A percentile compares a stretch with the other conserved stretches of the same genome.
Conservation (phyloP, 2,329 filamentous ascomycete species). For the Colletotrichum magnum region DNA sequence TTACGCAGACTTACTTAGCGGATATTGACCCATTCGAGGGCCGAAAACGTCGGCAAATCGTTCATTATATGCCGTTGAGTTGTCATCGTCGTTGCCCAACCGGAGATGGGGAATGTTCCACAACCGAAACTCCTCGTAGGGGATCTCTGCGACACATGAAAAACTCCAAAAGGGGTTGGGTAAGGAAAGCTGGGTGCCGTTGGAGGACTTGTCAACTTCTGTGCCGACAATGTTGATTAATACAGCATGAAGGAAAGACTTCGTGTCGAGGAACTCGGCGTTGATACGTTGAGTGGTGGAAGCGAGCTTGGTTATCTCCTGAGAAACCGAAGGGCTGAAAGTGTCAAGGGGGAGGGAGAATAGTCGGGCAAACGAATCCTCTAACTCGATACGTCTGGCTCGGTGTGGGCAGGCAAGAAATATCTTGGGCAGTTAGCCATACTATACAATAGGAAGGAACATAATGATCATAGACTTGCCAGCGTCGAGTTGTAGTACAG, state of each 20-base stretch:
- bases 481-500: slow-evolving; percentile 9
- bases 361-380: slow-evolving; percentile 11
- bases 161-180: background rate
- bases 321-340: background rate
- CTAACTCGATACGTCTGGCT: too few species aligned
- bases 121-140: background rate
- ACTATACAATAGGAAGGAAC: background rate
- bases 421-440: background rate
- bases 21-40: too few species aligned
- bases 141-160: background rate
- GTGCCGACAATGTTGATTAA: slow-evolving; percentile 12
- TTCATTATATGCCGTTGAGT: too few species aligned
- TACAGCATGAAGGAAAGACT: slow-evolving; percentile 7
- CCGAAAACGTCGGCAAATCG: too few species aligned
- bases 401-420: slow-evolving; percentile 28
- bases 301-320: background rate
- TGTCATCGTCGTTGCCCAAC: too few species aligned
- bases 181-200: background rate
- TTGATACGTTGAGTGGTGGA: slow-evolving; percentile 13
- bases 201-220: background rate
- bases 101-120: too few species aligned
- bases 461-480: background rate
- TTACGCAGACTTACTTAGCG: too few species aligned
- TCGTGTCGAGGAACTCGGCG: slow-evolving; percentile 28
- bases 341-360: background rate